phyloP scores from a whole-genome alignment of 2,329 filamentous ascomycete species.

The Scedosporium boydii region DNA sequence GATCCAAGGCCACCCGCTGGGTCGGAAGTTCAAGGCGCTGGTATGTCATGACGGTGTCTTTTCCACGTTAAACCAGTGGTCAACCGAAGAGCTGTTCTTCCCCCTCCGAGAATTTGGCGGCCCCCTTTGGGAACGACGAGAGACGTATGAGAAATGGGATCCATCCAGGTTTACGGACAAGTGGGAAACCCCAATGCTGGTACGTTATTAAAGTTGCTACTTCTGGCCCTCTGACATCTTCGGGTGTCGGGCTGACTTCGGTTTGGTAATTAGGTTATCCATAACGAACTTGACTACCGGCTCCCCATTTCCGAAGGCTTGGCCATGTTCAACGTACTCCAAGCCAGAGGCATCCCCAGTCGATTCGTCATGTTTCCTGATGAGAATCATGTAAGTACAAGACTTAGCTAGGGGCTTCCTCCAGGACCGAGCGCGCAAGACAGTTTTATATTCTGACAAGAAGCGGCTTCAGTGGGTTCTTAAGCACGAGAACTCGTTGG shows the following conservation, averaged over 20 bases:
- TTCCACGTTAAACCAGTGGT: constrained; percentile 56
- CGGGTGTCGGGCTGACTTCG: background rate
- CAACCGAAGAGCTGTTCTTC: constrained; percentile 62
- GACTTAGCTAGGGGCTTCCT: background rate
- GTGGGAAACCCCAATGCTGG: constrained; percentile 80
- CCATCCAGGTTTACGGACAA: constrained; percentile 53
- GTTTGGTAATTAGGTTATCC: constrained; percentile 47
- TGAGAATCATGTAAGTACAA: constrained; percentile 47
- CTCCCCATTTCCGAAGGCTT: constrained; percentile 78
- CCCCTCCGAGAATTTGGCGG: constrained; percentile 58
- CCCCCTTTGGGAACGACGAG: constrained; percentile 50
- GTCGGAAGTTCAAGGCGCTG: constrained; percentile 76
- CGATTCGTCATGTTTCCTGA: constrained; percentile 72
- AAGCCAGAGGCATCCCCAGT: constrained; percentile 65
- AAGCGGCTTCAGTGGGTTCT: constrained; percentile 58
- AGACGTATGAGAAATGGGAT: constrained; percentile 61
- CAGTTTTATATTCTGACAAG: background rate
- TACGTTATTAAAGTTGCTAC: constrained; percentile 23
- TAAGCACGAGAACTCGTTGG: constrained; percentile 80
- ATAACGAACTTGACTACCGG: constrained; percentile 84
- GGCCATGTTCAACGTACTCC: constrained; percentile 76
- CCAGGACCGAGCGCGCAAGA: background rate
- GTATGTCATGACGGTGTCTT: constrained; percentile 86
- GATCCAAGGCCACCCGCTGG: constrained; percentile 81
- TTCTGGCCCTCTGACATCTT: background rate